Evolutionary conservation across 179 eudicot genomes (phyloP).

Genomic region (Sideroxylon spinosum): DNA sequence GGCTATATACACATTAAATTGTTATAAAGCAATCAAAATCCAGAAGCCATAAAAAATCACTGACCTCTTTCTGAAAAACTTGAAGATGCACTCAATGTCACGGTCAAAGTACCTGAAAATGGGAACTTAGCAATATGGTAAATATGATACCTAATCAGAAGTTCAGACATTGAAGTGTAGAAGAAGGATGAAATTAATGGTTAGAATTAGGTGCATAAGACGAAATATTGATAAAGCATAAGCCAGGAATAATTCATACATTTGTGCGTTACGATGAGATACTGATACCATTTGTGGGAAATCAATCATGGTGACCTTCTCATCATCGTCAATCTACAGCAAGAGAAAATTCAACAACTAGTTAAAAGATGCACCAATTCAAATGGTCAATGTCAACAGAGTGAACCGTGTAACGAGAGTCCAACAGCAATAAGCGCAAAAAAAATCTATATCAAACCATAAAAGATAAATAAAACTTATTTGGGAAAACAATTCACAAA

Average conservation of each 20-base stretch:
- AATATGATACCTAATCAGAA: background rate
- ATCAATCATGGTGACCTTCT: slow-evolving; percentile 87
- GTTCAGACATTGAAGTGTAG: background rate
- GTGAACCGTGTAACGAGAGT: background rate
- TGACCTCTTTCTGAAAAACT: slow-evolving; percentile 81
- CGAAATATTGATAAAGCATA: background rate
- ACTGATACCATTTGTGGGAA: slow-evolving; percentile 99
- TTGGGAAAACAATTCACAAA: background rate
- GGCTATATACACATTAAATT: too few relatives aligned
- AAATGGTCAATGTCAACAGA: background rate
- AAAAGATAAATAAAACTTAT: background rate
- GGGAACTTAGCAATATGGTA: background rate
- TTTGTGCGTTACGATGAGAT: slow-evolving; percentile 85
- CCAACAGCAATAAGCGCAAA: background rate
- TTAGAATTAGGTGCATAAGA: background rate
- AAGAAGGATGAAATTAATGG: background rate
- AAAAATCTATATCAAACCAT: background rate
- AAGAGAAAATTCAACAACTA: background rate
- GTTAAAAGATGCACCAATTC: background rate
- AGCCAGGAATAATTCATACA: slow-evolving; percentile 38
- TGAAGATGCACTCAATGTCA: slow-evolving; percentile 93
- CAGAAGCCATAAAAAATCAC: slow-evolving; percentile 7
- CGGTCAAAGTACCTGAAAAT: slow-evolving; percentile 88
- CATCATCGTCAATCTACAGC: slow-evolving; percentile 87
- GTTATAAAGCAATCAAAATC: background rate